Evolutionary conservation across 352 stramenopile species (phyloP).

Genomic region (Globisporangium polare): DNA sequence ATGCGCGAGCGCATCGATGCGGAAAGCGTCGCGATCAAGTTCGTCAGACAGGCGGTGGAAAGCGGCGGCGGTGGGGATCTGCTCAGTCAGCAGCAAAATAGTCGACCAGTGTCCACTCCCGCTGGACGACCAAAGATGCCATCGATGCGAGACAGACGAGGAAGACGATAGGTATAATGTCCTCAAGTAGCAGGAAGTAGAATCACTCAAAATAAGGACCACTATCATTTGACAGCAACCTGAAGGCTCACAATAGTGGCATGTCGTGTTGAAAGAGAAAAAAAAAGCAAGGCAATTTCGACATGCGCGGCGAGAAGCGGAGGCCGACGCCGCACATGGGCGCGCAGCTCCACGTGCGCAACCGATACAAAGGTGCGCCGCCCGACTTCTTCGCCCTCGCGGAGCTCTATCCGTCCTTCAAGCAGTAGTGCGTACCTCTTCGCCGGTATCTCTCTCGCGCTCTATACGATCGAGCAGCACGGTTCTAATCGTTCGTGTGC

Average conservation of each 20-base stretch:
- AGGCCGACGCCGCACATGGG: slow-evolving; percentile 58
- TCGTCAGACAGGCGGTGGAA: slow-evolving; percentile 27
- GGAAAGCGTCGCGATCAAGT: slow-evolving; percentile 33
- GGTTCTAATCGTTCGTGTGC: neutral
- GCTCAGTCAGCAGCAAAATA: slow-evolving; percentile 2
- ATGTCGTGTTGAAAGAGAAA: neutral
- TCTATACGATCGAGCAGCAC: neutral
- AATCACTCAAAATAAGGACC: neutral
- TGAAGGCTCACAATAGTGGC: neutral
- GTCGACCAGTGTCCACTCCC: neutral
- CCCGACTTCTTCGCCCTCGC: slow-evolving; percentile 82
- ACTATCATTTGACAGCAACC: too few species aligned
- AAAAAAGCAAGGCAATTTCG: neutral
- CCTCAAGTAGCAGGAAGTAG: neutral
- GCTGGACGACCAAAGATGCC: slow-evolving; percentile 1
- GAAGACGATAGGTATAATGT: neutral
- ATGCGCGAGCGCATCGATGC: slow-evolving; percentile 62
- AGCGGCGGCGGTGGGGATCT: slow-evolving; percentile 3
- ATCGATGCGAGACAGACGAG: slow-evolving; percentile 1
- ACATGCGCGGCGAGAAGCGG: slow-evolving; percentile 42
- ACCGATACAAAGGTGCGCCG: slow-evolving; percentile 62
- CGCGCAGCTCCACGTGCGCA: slow-evolving; percentile 60
- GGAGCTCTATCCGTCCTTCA: slow-evolving; percentile 50
- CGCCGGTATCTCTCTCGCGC: neutral
- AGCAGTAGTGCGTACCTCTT: slow-evolving; percentile 51